These are phyloP conservation scores for Lentinula edodes DNA, from an alignment of 768 basidiomycete genomes.

Conservation along the genomic window DNA sequence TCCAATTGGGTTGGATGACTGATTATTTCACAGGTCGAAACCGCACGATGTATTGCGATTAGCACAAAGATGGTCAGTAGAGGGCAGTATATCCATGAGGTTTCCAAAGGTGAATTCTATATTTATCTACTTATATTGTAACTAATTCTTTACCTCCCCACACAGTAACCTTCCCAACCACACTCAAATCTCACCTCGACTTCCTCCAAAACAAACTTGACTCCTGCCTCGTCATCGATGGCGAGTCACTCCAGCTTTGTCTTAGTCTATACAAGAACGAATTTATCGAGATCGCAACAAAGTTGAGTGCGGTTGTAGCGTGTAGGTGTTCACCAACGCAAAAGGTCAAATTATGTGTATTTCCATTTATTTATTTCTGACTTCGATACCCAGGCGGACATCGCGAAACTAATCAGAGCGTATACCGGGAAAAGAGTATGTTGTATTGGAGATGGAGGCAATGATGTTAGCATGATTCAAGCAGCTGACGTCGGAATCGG, in stretches of 20 bases:
- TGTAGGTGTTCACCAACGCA: slow-evolving; percentile 98
- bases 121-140: no score
- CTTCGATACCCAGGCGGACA: slow-evolving; percentile 53
- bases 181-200: slow-evolving; percentile 83
- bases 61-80: slow-evolving; percentile 94
- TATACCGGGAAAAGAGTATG: slow-evolving; percentile 94
- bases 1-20: no score
- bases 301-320: slow-evolving; percentile 92
- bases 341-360: slow-evolving; percentile 36
- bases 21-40: slow-evolving; percentile 56
- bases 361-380: not conserved
- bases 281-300: slow-evolving; percentile 94
- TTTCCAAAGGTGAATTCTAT: slow-evolving; percentile 72
- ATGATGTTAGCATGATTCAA: slow-evolving; percentile 99
- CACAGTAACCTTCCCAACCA: slow-evolving; percentile 52
- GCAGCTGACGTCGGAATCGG: slow-evolving; percentile 97
- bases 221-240: slow-evolving; percentile 97
- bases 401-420: slow-evolving; percentile 86
- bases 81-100: slow-evolving; percentile 96
- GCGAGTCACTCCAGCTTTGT: slow-evolving; percentile 93
- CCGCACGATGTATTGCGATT: slow-evolving; percentile 96
- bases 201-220: slow-evolving; percentile 93
- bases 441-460: slow-evolving; percentile 98
- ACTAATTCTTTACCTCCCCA: no score
- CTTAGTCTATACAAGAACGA: slow-evolving; percentile 87